phyloP scores from a whole-genome alignment of 1,284 basidiomycete genomes.

The Boletus hoseneyae region DNA sequence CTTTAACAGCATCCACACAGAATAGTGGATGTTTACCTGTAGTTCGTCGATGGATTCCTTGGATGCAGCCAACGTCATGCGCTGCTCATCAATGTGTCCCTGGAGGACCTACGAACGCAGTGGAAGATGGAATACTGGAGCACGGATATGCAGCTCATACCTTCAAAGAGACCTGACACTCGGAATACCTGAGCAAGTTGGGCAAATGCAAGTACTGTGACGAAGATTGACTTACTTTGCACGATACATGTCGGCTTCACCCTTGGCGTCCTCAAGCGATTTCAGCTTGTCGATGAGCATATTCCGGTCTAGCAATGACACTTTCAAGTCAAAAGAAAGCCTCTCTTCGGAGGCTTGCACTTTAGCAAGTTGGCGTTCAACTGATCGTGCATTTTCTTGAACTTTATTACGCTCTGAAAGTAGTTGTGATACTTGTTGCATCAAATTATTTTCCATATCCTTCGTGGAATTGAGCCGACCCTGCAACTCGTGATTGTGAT shows the following conservation, averaged over 20 bases:
- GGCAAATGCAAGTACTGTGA: neutral
- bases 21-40: constrained; percentile 39
- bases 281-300: constrained; percentile 23
- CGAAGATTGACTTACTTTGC: constrained; percentile 23
- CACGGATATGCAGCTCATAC: constrained; percentile 13
- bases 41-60: constrained; percentile 53
- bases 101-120: constrained; percentile 45
- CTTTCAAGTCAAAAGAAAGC: constrained; percentile 19
- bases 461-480: constrained; percentile 30
- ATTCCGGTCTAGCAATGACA: constrained; percentile 20
- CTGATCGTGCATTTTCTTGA: constrained; percentile 13
- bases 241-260: constrained; percentile 22
- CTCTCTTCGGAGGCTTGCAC: constrained; percentile 16
- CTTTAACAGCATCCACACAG: neutral
- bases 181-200: constrained; percentile 15
- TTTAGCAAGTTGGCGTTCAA: constrained; percentile 21
- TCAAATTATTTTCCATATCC: constrained; percentile 25
- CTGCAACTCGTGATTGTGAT: constrained; percentile 27
- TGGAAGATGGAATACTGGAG: neutral
- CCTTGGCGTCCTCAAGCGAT: constrained; percentile 17
- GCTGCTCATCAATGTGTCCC: constrained; percentile 57
- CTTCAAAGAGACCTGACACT: constrained; percentile 34
- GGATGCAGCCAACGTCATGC: constrained; percentile 45
- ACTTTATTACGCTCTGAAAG: constrained; percentile 28
- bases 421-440: constrained; percentile 27